These are phyloP conservation scores for Aspergillus biplanus DNA, from an alignment of 495 filamentous ascomycete species.

Conservation along the genomic window DNA sequence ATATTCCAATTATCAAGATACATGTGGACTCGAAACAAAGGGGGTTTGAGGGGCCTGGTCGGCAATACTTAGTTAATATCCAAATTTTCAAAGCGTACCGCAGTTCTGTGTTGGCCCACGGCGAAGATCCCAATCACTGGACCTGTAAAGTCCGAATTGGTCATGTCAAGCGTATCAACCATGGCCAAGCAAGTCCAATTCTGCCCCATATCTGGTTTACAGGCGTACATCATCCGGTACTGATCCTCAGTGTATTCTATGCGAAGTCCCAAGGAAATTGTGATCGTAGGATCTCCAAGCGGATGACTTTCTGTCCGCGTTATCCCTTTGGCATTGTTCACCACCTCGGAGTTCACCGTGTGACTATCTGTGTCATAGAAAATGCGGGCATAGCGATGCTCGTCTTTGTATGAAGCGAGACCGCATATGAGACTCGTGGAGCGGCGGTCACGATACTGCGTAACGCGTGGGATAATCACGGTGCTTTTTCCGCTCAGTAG, in stretches of 20 bases:
- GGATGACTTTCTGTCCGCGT: not conserved
- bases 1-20: no score
- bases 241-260: constrained; percentile 5
- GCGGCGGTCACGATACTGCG: no score
- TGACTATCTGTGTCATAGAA: not conserved
- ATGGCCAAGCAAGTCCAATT: not conserved
- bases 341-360: constrained; percentile 2
- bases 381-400: constrained; percentile 10
- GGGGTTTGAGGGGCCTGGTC: no score
- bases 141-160: constrained; percentile 7
- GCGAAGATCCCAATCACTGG: constrained; percentile 12
- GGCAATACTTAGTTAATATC: not conserved
- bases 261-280: not conserved
- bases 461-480: not conserved
- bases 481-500: not conserved
- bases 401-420: constrained; percentile 7
- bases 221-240: not conserved
- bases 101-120: not conserved
- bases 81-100: not conserved
- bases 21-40: no score
- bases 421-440: not conserved
- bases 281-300: not conserved
- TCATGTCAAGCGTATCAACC: constrained; percentile 11
- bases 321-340: constrained; percentile 6
- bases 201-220: not conserved